Evolutionary conservation across 495 filamentous ascomycete genomes (phyloP), one percentile per base, ranked within the genome.

Genomic region (Clavariopsis aquatica): DNA sequence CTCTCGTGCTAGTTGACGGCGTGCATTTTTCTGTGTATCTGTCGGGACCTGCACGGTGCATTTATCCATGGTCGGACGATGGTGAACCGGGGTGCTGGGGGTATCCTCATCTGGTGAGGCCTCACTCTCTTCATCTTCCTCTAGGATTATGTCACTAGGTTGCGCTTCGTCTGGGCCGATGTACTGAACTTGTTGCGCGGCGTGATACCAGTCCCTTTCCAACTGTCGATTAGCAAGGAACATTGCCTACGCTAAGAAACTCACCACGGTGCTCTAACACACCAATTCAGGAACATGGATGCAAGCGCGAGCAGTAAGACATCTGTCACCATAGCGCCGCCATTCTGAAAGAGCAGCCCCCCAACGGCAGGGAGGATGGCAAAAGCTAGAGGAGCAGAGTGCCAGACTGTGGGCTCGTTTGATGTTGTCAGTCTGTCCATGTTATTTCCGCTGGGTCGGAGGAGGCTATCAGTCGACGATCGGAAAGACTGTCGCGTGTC

Each of bases 231-330:
- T 38, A 55, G 49, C 8, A 41, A 49, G 23, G 23, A 20, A n/a
- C 23, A 22, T 12, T 41, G 13, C 22, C 26, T 0, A n/a, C 8
- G n/a, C n/a, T 12, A 10, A 36, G 1, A 43, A 12, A 28, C 64
- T 71, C 78, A 92, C 93, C 94, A 98, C 69, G 94, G 95, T 59
- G 92, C 76, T 58, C 90, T 87, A 7, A 97, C 87, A 20, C 90
- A 92, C 93, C 92, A 97, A 73, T 98, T 93, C 55, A 98, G 79
- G 68, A 98, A 96, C 5, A 97, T 82, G 0, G 87, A 89, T 0
- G 88, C 88, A 52, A 98, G 71, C 5, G 82, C 82, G 27, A 98
- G 76, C 49, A 98, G 79, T 24, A 92, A 88, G 9, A 94, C 74
- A 70, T 98, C 94, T 1, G 93, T 96, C 36, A 92, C 82, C 58